Conservation (phyloP, 2,329 filamentous ascomycete genomes). For the Pseudocercospora eumusae region DNA sequence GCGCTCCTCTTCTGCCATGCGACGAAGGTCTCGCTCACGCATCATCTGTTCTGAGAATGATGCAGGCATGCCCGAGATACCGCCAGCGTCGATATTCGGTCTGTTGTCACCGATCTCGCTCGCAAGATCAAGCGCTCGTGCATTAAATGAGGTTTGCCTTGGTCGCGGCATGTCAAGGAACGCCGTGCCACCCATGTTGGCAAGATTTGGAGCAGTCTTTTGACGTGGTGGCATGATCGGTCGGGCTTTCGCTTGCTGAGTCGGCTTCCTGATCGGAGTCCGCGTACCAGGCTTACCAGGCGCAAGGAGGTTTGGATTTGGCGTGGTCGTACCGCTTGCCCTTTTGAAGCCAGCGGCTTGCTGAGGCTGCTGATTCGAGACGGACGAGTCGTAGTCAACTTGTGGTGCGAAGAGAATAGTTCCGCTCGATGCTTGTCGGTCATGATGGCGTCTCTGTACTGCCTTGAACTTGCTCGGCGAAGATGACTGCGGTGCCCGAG, state of each 20-base stretch:
- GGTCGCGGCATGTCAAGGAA: conserved; percentile 36
- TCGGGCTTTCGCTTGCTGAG: conserved; percentile 50
- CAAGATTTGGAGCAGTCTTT: conserved; percentile 32
- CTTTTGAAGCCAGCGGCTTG: conserved; percentile 34
- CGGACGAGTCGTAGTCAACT: conserved; percentile 38
- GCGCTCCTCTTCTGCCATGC: conserved; percentile 43
- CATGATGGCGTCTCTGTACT: conserved; percentile 52
- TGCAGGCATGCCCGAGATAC: conserved; percentile 40
- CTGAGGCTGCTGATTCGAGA: conserved; percentile 36
- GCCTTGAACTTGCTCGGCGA: conserved; percentile 4
- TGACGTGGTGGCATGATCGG: conserved; percentile 55
- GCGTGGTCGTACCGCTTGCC: conserved; percentile 29
- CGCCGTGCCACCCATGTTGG: conserved; percentile 22
- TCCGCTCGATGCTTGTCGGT: conserved; percentile 73
- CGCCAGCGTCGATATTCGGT: conserved; percentile 48
- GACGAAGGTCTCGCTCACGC: conserved; percentile 55
- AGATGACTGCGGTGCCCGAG: conserved; percentile 30
- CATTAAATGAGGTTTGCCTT: conserved; percentile 66
- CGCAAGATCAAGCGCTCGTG: conserved; percentile 63
- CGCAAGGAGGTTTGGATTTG: conserved; percentile 31
- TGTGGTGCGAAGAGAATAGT: conserved; percentile 83
- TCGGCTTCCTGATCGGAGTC: conserved; percentile 20
- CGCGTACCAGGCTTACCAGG: conserved; percentile 13
- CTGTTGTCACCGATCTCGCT: conserved; percentile 69
- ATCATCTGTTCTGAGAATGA: conserved; percentile 54